Evolutionary conservation across 805 yeast species (phyloP).

Genomic region (Ascoidea rubescens): DNA sequence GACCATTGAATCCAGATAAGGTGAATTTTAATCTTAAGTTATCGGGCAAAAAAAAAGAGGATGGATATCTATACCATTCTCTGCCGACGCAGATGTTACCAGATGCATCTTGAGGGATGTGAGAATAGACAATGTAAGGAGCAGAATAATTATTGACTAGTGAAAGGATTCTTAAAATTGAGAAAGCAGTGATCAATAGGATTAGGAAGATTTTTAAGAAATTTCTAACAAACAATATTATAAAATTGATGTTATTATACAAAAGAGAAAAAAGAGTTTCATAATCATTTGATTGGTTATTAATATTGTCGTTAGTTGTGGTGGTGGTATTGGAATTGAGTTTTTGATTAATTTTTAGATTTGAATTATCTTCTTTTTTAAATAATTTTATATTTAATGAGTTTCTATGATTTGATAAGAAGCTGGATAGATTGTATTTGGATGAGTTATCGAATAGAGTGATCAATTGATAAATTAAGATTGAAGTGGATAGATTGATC

Average conservation of each 20-base stretch:
- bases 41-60: constrained; percentile 67
- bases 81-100: constrained; percentile 77
- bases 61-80: constrained; percentile 91
- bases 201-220: constrained; percentile 3
- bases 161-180: constrained; percentile 43
- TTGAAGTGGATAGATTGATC: constrained; percentile 47
- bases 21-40: constrained; percentile 53
- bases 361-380: no score
- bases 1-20: constrained; percentile 69
- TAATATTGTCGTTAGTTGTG: background rate
- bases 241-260: background rate
- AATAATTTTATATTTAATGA: no score
- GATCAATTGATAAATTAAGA: constrained; percentile 11
- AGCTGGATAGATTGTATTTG: background rate
- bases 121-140: constrained; percentile 48
- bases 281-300: background rate
- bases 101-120: constrained; percentile 19
- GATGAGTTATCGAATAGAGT: constrained; percentile 11
- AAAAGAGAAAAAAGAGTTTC: no score
- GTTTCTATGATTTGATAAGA: background rate
- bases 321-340: no score
- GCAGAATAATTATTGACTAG: constrained; percentile 57
- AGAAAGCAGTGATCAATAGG: constrained; percentile 15
- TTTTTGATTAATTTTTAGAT: constrained; percentile 9
- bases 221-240: background rate